Conservation (phyloP, 768 basidiomycete genomes). For the Rhodotorula babjevae region DNA sequence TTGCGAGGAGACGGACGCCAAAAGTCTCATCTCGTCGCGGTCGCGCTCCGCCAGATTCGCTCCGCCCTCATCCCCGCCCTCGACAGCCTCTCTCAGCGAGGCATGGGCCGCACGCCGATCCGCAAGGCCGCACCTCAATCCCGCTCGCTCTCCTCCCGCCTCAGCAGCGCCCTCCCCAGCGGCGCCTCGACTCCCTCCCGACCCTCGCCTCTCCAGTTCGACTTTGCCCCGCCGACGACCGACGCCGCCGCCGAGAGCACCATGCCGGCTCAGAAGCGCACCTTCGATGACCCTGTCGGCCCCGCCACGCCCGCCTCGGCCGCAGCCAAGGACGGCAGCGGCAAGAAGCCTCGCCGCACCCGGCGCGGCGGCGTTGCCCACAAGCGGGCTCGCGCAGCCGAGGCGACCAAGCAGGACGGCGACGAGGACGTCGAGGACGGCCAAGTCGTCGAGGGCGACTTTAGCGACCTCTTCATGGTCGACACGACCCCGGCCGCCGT, state of each 20-base stretch:
- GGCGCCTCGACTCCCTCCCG: background rate
- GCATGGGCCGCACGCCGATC: constrained; percentile 23
- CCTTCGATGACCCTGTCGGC: constrained; percentile 9
- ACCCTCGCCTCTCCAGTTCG: constrained; percentile 20
- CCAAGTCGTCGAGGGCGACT: constrained; percentile 35
- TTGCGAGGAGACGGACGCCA: too few relatives aligned
- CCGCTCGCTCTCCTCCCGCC: constrained; percentile 13
- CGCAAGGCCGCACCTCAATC: background rate
- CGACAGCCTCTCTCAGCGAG: background rate
- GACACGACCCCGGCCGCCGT: constrained; percentile 32
- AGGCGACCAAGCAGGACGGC: background rate
- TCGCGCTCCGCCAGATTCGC: background rate
- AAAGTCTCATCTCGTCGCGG: background rate
- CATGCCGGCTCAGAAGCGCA: constrained; percentile 29
- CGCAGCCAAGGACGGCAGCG: background rate
- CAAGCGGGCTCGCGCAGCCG: background rate
- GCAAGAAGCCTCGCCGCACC: background rate
- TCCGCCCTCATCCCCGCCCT: background rate
- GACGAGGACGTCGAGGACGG: constrained; percentile 27
- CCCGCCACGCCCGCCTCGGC: background rate
- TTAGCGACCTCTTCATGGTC: constrained; percentile 32
- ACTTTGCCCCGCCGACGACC: background rate
- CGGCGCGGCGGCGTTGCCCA: background rate
- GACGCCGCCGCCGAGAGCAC: background rate
- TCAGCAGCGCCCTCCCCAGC: background rate